These are phyloP conservation scores for Phytophthora cryptogea DNA, from an alignment of 352 stramenopile genomes.

Conservation along the genomic window DNA sequence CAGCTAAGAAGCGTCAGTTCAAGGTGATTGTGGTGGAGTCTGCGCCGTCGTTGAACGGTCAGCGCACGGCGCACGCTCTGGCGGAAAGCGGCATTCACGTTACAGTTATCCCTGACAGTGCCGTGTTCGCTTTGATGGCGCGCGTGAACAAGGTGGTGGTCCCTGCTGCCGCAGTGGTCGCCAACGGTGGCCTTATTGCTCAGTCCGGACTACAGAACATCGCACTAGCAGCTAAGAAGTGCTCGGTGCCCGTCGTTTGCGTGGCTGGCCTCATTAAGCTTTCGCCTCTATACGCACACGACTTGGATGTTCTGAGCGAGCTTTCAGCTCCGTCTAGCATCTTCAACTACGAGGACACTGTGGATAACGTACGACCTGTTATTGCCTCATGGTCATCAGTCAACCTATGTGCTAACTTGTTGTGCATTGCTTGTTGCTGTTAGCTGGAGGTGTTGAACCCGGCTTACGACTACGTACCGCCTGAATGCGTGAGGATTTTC, in stretches of 20 bases:
- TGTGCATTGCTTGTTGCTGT: constrained; percentile 9
- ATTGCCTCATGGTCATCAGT: constrained; percentile 5
- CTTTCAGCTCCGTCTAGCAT: constrained; percentile 88
- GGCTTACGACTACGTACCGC: constrained; percentile 97
- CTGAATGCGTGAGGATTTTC: constrained; percentile 97
- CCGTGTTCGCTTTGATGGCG: constrained; percentile 98
- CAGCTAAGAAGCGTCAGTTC: constrained; percentile 93
- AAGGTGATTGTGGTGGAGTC: constrained; percentile 96
- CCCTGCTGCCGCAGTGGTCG: constrained; percentile 95
- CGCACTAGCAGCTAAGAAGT: constrained; percentile 95
- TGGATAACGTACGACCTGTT: constrained; percentile 73
- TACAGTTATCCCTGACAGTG: constrained; percentile 96
- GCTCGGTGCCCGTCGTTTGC: constrained; percentile 97
- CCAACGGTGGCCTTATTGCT: constrained; percentile 97
- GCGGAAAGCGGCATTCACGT: constrained; percentile 92
- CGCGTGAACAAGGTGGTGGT: constrained; percentile 98
- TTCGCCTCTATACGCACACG: constrained; percentile 97
- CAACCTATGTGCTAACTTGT: constrained; percentile 15
- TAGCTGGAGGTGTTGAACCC: constrained; percentile 96
- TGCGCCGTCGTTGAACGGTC: constrained; percentile 92
- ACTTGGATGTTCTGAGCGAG: constrained; percentile 96
- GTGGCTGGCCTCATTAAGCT: constrained; percentile 98
- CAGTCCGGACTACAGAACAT: constrained; percentile 96
- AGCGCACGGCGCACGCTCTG: constrained; percentile 89
- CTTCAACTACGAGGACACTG: constrained; percentile 90